phyloP scores from a whole-genome alignment of 805 yeast genomes.

The Suhomyces faveliae region DNA sequence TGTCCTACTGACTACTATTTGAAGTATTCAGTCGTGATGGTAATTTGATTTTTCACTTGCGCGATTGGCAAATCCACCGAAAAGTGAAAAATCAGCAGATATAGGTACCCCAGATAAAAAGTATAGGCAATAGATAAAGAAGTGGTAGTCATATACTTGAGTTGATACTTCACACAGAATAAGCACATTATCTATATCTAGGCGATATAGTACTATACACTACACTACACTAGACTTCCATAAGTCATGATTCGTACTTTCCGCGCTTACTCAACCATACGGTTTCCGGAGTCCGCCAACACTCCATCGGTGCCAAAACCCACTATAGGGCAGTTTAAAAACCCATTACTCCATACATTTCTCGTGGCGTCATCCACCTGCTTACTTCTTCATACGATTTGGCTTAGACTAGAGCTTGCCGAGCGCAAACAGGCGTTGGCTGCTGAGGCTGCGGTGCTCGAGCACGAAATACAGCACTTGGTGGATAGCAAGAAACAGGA shows the following conservation, averaged over 20 bases:
- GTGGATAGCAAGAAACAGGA: conserved; percentile 27
- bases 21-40: neutral
- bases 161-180: too few relatives aligned
- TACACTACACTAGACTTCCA: neutral
- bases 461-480: conserved; percentile 25
- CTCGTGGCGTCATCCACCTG: conserved; percentile 40
- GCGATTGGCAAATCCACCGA: too few relatives aligned
- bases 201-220: too few relatives aligned
- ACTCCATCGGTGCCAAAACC: conserved; percentile 21
- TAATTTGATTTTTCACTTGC: neutral
- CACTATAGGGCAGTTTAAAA: conserved; percentile 33
- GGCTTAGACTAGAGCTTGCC: conserved; percentile 31
- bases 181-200: too few relatives aligned
- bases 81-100: too few relatives aligned
- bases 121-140: too few relatives aligned
- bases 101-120: too few relatives aligned
- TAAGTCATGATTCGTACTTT: neutral
- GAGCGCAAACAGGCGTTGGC: conserved; percentile 20
- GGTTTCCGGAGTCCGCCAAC: conserved; percentile 1
- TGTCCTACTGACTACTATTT: neutral
- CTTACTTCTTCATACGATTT: conserved; percentile 33
- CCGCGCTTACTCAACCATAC: conserved; percentile 2
- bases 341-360: conserved; percentile 38
- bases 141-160: too few relatives aligned
- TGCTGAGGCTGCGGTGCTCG: conserved; percentile 19